Evolutionary conservation across 805 yeast species (phyloP).

Genomic region (Sugiyamaella valdiviana): DNA sequence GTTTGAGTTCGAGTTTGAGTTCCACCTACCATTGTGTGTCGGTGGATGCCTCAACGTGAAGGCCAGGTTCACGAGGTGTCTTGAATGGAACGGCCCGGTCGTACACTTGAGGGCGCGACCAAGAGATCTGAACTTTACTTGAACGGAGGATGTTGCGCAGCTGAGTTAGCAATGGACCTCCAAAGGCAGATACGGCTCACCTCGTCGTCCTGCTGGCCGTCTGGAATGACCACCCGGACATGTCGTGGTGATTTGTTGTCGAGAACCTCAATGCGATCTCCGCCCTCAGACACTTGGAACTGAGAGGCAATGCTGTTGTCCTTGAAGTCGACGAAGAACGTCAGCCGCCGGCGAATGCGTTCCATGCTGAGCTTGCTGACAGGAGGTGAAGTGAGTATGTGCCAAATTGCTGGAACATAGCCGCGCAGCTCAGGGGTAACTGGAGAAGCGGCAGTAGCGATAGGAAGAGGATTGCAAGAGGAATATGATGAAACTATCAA

Average conservation of each 20-base stretch:
- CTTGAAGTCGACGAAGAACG: conserved; percentile 16
- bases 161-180: not conserved
- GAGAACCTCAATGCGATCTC: not conserved
- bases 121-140: conserved; percentile 15
- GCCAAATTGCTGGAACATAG: not conserved
- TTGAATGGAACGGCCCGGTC: conserved; percentile 23
- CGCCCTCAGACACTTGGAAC: conserved; percentile 6
- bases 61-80: conserved; percentile 23
- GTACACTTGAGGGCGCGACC: conserved; percentile 11
- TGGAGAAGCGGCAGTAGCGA: not conserved
- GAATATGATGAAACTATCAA: no score
- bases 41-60: conserved; percentile 25
- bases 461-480: no score
- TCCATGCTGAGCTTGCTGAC: not conserved
- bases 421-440: not conserved
- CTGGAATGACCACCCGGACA: conserved; percentile 17
- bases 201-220: conserved; percentile 2
- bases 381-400: not conserved
- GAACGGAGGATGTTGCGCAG: not conserved
- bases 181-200: not conserved
- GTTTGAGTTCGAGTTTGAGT: not conserved
- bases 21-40: conserved; percentile 19
- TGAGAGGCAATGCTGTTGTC: conserved; percentile 2
- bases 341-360: conserved; percentile 15
- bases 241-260: conserved; percentile 13